Conservation (phyloP, 768 basidiomycete species). For the Auriscalpium microsporum region DNA sequence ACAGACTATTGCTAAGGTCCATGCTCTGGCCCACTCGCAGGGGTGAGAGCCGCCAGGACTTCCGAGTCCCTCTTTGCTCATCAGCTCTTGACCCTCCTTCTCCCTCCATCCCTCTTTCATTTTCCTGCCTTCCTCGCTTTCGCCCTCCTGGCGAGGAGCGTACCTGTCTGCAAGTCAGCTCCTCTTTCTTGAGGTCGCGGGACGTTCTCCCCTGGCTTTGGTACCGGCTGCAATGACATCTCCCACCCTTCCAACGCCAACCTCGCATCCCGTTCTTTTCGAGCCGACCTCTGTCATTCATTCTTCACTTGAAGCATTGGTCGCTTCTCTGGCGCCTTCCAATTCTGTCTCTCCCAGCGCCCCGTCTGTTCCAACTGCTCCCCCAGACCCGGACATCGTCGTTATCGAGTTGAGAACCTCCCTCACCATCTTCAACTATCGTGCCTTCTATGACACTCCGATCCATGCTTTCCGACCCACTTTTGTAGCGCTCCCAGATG, state of each 20-base stretch:
- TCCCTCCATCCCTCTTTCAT: background rate
- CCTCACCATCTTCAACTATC: constrained; percentile 40
- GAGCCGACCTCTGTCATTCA: background rate
- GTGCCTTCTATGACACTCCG: constrained; percentile 33
- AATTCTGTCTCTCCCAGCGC: background rate
- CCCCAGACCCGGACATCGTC: constrained; percentile 29
- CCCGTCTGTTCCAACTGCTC: background rate
- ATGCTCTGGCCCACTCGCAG: no score
- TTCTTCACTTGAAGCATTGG: background rate
- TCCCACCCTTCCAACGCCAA: background rate
- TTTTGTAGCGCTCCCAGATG: constrained; percentile 42
- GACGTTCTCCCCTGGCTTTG: background rate
- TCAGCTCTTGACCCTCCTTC: background rate
- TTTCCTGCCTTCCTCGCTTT: background rate
- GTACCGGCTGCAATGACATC: background rate
- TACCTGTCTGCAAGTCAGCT: background rate
- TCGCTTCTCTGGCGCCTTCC: background rate
- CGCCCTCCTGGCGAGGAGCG: background rate
- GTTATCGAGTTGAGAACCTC: constrained; percentile 43
- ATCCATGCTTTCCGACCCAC: constrained; percentile 39
- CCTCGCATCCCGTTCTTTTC: background rate
- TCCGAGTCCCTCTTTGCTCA: no score
- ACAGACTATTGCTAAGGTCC: no score
- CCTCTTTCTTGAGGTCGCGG: background rate
- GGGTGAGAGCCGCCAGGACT: no score